Evolutionary conservation across 2,329 filamentous ascomycete genomes (phyloP).

Genomic region (Fusarium piperis): DNA sequence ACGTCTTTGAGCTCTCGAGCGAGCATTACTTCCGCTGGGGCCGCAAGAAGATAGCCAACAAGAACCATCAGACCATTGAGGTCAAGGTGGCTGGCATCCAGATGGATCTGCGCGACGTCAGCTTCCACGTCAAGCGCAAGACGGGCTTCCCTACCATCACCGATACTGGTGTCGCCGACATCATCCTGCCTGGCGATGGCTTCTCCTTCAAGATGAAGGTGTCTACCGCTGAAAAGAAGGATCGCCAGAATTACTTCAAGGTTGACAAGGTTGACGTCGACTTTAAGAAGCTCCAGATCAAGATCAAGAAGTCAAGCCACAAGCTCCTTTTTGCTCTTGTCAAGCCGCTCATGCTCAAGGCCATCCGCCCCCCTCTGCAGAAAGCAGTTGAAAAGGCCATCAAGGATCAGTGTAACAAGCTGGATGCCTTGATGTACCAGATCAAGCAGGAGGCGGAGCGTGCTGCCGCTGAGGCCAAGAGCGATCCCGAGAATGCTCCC

Average conservation of each 20-base stretch:
- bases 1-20: slow-evolving; percentile 85
- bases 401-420: slow-evolving; percentile 80
- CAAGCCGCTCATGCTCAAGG: slow-evolving; percentile 87
- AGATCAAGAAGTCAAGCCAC: slow-evolving; percentile 93
- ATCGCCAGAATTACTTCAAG: slow-evolving; percentile 90
- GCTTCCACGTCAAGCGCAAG: slow-evolving; percentile 96
- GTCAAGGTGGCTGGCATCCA: slow-evolving; percentile 90
- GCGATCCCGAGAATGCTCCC: slow-evolving; percentile 75
- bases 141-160: slow-evolving; percentile 88
- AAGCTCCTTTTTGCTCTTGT: slow-evolving; percentile 87
- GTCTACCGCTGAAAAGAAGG: slow-evolving; percentile 79
- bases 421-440: slow-evolving; percentile 77
- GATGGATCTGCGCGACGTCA: slow-evolving; percentile 90
- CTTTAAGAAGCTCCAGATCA: slow-evolving; percentile 84
- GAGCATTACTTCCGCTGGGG: slow-evolving; percentile 97
- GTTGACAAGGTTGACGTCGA: slow-evolving; percentile 87
- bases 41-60: slow-evolving; percentile 85
- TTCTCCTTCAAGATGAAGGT: slow-evolving; percentile 93
- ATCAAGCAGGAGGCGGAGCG: slow-evolving; percentile 86
- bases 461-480: slow-evolving; percentile 65
- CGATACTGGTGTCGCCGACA: slow-evolving; percentile 88
- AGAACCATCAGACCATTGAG: slow-evolving; percentile 83
- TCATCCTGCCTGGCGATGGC: slow-evolving; percentile 86
- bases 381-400: slow-evolving; percentile 92
- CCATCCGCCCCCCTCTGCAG: slow-evolving; percentile 84